Evolutionary conservation across 2,329 filamentous ascomycete genomes (phyloP).

Genomic region (Fonsecaea pugnacius): DNA sequence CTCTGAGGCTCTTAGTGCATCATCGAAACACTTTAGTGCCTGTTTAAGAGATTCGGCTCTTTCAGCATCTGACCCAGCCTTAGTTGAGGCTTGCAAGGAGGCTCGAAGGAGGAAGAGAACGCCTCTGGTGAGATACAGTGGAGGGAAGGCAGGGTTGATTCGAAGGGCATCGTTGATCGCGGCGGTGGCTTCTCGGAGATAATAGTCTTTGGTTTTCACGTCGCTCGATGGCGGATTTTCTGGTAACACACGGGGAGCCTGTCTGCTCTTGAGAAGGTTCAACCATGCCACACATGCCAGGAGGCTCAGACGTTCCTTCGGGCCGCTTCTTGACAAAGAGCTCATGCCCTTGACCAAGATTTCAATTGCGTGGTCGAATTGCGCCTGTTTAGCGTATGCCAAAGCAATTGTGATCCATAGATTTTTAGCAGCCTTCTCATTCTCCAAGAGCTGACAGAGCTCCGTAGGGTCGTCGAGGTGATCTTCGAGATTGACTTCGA

Average conservation of each 20-base stretch:
- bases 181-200: constrained; percentile 84
- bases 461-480: constrained; percentile 93
- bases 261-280: constrained; percentile 84
- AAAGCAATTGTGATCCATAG: constrained; percentile 99
- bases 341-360: constrained; percentile 73
- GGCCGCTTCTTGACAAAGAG: constrained; percentile 70
- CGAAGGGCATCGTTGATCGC: constrained; percentile 94
- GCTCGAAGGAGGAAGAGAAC: constrained; percentile 86
- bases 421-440: constrained; percentile 84
- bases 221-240: constrained; percentile 71
- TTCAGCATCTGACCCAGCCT: constrained; percentile 67
- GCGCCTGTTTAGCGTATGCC: constrained; percentile 94
- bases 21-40: constrained; percentile 91
- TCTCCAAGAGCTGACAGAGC: constrained; percentile 91
- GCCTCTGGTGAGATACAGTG: constrained; percentile 86
- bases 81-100: constrained; percentile 77
- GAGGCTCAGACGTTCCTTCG: constrained; percentile 73
- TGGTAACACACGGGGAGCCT: constrained; percentile 70
- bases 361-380: constrained; percentile 80
- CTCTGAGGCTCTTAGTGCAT: constrained; percentile 81
- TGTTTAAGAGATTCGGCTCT: constrained; percentile 77
- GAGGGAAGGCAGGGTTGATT: constrained; percentile 89
- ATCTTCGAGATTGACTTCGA: constrained; percentile 91
- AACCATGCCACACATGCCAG: constrained; percentile 88
- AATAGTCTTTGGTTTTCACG: constrained; percentile 88